Percentiles rank a stretch among this genome's conserved stretches.
Conservation (phyloP, 2,329 filamentous ascomycete genomes). For the Fusarium camptoceras region DNA sequence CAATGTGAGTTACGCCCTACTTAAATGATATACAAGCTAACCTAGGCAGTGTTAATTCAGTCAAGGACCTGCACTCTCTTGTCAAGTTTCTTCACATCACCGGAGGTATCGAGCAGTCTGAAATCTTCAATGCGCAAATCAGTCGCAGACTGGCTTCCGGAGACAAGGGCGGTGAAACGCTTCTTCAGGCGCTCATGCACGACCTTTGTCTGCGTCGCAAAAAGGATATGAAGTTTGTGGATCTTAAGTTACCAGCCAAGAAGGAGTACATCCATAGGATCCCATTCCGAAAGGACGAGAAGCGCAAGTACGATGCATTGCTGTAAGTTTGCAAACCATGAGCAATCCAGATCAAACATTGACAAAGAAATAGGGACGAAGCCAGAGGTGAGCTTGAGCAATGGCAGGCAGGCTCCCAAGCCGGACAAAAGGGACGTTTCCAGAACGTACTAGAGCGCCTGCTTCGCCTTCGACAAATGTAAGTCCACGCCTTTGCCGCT, state of each 20-base stretch:
- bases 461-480: slow-evolving; percentile 82
- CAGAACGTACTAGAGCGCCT: slow-evolving; percentile 83
- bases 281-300: slow-evolving; percentile 78
- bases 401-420: slow-evolving; percentile 62
- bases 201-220: slow-evolving; percentile 82
- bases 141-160: slow-evolving; percentile 73
- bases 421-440: slow-evolving; percentile 67
- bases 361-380: slow-evolving; percentile 64
- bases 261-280: slow-evolving; percentile 83
- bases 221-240: slow-evolving; percentile 90
- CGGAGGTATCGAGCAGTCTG: slow-evolving; percentile 78
- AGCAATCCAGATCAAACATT: background rate
- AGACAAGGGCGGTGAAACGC: slow-evolving; percentile 66
- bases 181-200: slow-evolving; percentile 83
- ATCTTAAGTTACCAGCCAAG: slow-evolving; percentile 81
- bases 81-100: slow-evolving; percentile 81
- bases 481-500: slow-evolving; percentile 30
- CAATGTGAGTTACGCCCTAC: slow-evolving; percentile 68
- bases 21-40: slow-evolving; percentile 41
- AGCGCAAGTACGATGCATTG: slow-evolving; percentile 80
- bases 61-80: slow-evolving; percentile 84
- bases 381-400: slow-evolving; percentile 77
- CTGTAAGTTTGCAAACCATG: slow-evolving; percentile 59
- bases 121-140: slow-evolving; percentile 74
- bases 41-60: slow-evolving; percentile 72